phyloP scores from a whole-genome alignment of 2,329 filamentous ascomycete genomes.

The Gliomastix tumulicola region DNA sequence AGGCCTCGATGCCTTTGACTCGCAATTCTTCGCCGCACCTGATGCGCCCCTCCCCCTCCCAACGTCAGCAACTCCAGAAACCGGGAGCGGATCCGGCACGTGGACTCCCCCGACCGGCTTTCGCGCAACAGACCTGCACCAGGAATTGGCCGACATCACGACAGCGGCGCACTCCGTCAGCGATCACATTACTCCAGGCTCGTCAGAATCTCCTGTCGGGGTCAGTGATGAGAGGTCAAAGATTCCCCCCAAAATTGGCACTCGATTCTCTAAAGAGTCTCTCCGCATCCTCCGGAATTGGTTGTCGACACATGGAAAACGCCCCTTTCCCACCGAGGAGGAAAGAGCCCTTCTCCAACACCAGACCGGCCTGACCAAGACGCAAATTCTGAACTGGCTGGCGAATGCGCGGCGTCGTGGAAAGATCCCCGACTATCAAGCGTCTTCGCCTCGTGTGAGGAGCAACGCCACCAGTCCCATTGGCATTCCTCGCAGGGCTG shows the following conservation, averaged over 20 bases:
- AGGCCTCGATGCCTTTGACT: too few species aligned
- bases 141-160: too few species aligned
- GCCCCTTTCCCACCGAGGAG: slow-evolving; percentile 77
- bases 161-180: too few species aligned
- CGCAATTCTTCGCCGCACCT: too few species aligned
- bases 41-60: too few species aligned
- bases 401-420: slow-evolving; percentile 76
- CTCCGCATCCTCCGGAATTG: slow-evolving; percentile 73
- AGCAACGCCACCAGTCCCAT: slow-evolving; percentile 27
- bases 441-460: slow-evolving; percentile 47
- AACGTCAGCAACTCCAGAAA: too few species aligned
- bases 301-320: slow-evolving; percentile 65
- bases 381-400: slow-evolving; percentile 82
- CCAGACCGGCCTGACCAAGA: slow-evolving; percentile 68
- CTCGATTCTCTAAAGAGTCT: slow-evolving; percentile 58
- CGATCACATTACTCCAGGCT: too few species aligned
- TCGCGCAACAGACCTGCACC: too few species aligned
- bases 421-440: slow-evolving; percentile 56
- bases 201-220: too few species aligned
- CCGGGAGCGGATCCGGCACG: too few species aligned
- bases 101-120: too few species aligned
- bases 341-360: slow-evolving; percentile 70
- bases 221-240: too few species aligned
- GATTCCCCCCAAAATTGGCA: slow-evolving; percentile 5
- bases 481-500: slow-evolving; percentile 42